phyloP scores from a whole-genome alignment of 2,329 filamentous ascomycete genomes.

The Pseudogymnoascus verrucosus region DNA sequence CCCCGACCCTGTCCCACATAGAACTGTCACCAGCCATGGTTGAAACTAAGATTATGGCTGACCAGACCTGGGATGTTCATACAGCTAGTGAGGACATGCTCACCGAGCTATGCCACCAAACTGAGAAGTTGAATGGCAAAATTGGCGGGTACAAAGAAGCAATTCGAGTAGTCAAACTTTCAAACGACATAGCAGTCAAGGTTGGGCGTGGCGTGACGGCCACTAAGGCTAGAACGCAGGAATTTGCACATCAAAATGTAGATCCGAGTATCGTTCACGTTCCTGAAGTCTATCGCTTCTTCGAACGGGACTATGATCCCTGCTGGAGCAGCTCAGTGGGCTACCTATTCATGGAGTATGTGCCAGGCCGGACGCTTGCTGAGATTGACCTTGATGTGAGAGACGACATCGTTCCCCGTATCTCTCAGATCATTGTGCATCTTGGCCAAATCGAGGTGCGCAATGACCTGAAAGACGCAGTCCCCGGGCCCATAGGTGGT shows the following conservation, averaged over 20 bases:
- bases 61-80: slow-evolving; percentile 8
- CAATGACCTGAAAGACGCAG: not conserved
- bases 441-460: slow-evolving; percentile 12
- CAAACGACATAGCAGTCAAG: slow-evolving; percentile 17
- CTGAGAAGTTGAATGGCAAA: slow-evolving; percentile 10
- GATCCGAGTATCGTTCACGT: slow-evolving; percentile 19
- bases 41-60: not conserved
- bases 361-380: slow-evolving; percentile 17
- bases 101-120: slow-evolving; percentile 11
- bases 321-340: slow-evolving; percentile 10
- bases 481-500: slow-evolving; percentile 19
- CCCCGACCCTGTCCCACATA: no score
- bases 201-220: slow-evolving; percentile 16
- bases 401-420: slow-evolving; percentile 13
- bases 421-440: slow-evolving; percentile 17
- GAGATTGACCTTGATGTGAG: slow-evolving; percentile 14
- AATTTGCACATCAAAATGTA: slow-evolving; percentile 17
- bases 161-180: slow-evolving; percentile 12
- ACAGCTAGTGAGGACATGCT: slow-evolving; percentile 14
- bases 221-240: slow-evolving; percentile 19
- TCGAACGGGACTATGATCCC: slow-evolving; percentile 11
- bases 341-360: slow-evolving; percentile 25
- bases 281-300: slow-evolving; percentile 19
- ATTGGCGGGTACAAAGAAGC: slow-evolving; percentile 10
- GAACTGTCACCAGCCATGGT: no score